These are phyloP conservation scores for Rhytidiadelphus loreus DNA, from an alignment of 225 moss, liverwort and hornwort species.

Conservation along the genomic window DNA sequence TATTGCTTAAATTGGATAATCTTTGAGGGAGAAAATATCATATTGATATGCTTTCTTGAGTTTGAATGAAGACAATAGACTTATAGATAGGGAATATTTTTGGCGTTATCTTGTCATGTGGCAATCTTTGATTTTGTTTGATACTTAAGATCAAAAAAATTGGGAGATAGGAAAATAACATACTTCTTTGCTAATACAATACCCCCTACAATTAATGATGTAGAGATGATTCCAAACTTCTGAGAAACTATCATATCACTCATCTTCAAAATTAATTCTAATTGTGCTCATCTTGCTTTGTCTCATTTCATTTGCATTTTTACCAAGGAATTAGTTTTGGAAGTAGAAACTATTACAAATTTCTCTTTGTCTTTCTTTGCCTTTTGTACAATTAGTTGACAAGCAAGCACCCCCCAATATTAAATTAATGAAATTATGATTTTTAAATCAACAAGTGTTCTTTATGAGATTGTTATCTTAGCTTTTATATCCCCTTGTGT, in stretches of 20 bases:
- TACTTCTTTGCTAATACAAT: no score
- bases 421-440: neutral
- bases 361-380: neutral
- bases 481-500: rapidly evolving
- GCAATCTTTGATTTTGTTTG: neutral
- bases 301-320: neutral
- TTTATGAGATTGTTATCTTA: neutral
- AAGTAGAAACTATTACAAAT: neutral
- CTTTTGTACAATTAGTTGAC: rapidly evolving
- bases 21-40: no score
- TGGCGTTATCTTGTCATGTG: neutral
- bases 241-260: neutral
- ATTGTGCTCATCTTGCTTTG: neutral
- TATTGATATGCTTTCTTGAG: no score
- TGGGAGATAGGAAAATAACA: no score
- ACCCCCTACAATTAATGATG: no score
- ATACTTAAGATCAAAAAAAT: no score
- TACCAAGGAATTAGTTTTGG: neutral
- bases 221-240: neutral
- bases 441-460: neutral
- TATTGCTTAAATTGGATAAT: no score
- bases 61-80: neutral
- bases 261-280: neutral
- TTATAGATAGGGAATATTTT: neutral
- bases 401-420: neutral